Percentiles rank a stretch among this genome's conserved stretches.
Conservation (phyloP, 1,139 yeast genomes). For the Meyerozyma smithsonii region DNA sequence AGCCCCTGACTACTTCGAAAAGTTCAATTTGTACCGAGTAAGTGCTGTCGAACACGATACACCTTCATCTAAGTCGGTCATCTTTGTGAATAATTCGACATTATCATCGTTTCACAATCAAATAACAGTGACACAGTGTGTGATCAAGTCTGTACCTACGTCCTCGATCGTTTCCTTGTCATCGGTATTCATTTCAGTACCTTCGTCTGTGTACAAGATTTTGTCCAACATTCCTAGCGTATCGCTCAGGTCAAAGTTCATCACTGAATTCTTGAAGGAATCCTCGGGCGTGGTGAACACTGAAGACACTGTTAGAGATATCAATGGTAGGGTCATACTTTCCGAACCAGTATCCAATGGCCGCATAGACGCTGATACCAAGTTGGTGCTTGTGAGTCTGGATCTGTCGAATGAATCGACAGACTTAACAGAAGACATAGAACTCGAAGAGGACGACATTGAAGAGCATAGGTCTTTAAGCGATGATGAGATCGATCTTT, state of each 20-base stretch:
- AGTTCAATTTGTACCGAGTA: constrained; percentile 34
- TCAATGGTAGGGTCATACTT: constrained; percentile 49
- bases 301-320: constrained; percentile 31
- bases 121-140: constrained; percentile 28
- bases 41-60: constrained; percentile 22
- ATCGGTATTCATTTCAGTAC: constrained; percentile 39
- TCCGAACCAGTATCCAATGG: constrained; percentile 80
- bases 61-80: constrained; percentile 21
- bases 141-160: constrained; percentile 27
- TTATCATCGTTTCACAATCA: constrained; percentile 25
- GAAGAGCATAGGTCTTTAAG: constrained; percentile 3
- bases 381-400: constrained; percentile 42
- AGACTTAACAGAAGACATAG: constrained; percentile 2
- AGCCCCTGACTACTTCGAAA: constrained; percentile 37
- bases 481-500: constrained; percentile 26
- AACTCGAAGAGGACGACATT: constrained; percentile 5
- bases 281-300: constrained; percentile 32
- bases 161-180: constrained; percentile 26
- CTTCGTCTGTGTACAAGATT: constrained; percentile 37
- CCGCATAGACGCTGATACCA: constrained; percentile 34
- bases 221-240: constrained; percentile 23
- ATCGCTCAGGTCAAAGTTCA: constrained; percentile 25
- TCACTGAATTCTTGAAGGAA: constrained; percentile 20
- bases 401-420: constrained; percentile 22
- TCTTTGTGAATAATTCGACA: constrained; percentile 34